Evolutionary conservation across 2,329 filamentous ascomycete species (phyloP), one percentile per base, ranked within the genome.

Genomic region (Monosporascus sp.): DNA sequence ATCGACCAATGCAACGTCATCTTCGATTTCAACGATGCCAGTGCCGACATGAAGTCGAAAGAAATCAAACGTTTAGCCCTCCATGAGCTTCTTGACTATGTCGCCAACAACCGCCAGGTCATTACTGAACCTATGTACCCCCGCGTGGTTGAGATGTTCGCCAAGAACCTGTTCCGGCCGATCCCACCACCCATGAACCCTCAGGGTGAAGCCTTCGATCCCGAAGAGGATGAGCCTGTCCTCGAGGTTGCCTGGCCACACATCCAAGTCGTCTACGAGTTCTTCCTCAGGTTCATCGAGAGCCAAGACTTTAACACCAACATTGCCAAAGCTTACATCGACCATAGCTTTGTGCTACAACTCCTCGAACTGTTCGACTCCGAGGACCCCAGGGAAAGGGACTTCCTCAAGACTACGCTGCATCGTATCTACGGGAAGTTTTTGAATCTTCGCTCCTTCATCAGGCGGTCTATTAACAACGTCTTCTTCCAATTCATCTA

Each of bases 281-380:
- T 99, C 79, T 99, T 99, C 79, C 79, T 99, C 58, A 84, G 94
- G 55, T 99, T 99, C 74, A 99, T 99, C 63, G 94, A 99, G 73
- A 97, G 94, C 73, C 94, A 97, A 71, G 94, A 99, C 72, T 99
- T 99, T 81, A 99, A 97, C 78, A 99, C 94, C 62, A 99, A 99
- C 74, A 97, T 97, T 66, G 94, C 94, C 62, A 99, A 99, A 76
- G 89, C 92, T 57, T 97, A 96, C 72, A 99, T 99, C 70, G 94
- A 99, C 68, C 94, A 99, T 72, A 89, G 90, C 70, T 99, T 99
- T 68, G 94, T 99, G 46, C 82, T 99, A 56, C 91, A 95, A 77
- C 80, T 99, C 56, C 82, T 99, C n/a, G 94, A 99, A 72, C 79
- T 99, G 22, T 99, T 99, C 70, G 94, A 99, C 70, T 99, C 94